Conservation (phyloP, 305 asterid species). For the Fraxinus baroniana region DNA sequence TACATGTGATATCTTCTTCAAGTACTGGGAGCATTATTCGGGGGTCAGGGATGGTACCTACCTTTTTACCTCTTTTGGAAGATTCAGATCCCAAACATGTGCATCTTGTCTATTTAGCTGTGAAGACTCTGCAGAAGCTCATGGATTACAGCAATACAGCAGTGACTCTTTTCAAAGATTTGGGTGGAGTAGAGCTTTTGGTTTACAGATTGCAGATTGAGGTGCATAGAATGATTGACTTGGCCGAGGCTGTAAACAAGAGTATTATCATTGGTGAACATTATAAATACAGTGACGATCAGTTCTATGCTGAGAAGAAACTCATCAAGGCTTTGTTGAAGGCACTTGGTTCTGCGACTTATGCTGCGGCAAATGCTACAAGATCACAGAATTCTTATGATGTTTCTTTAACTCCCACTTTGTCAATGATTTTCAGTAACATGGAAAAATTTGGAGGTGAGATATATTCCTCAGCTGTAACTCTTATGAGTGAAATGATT, state of each 20-base stretch:
- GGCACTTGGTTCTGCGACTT: slow-evolving; percentile 95
- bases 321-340: slow-evolving; percentile 80
- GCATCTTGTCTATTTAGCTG: slow-evolving; percentile 93
- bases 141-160: slow-evolving; percentile 96
- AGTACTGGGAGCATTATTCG: slow-evolving; percentile 92
- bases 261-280: slow-evolving; percentile 53
- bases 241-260: slow-evolving; percentile 46
- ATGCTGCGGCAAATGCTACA: slow-evolving; percentile 73
- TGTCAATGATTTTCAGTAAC: slow-evolving; percentile 75
- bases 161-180: slow-evolving; percentile 86
- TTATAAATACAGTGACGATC: slow-evolving; percentile 48
- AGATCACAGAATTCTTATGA: slow-evolving; percentile 75
- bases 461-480: slow-evolving; percentile 80
- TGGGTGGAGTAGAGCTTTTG: slow-evolving; percentile 95
- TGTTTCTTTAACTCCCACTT: slow-evolving; percentile 77
- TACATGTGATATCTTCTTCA: slow-evolving; percentile 93
- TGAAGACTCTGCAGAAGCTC: slow-evolving; percentile 91
- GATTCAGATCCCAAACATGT: slow-evolving; percentile 71
- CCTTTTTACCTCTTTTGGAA: slow-evolving; percentile 87
- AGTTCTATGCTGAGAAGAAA: slow-evolving; percentile 62
- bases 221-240: slow-evolving; percentile 74
- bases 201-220: slow-evolving; percentile 85
- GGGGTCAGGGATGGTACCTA: slow-evolving; percentile 98
- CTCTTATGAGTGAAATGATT: slow-evolving; percentile 97
- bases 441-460: slow-evolving; percentile 90